Evolutionary conservation across 495 filamentous ascomycete genomes (phyloP), one percentile per base, ranked within the genome.

Genomic region (Acidomyces sp.): DNA sequence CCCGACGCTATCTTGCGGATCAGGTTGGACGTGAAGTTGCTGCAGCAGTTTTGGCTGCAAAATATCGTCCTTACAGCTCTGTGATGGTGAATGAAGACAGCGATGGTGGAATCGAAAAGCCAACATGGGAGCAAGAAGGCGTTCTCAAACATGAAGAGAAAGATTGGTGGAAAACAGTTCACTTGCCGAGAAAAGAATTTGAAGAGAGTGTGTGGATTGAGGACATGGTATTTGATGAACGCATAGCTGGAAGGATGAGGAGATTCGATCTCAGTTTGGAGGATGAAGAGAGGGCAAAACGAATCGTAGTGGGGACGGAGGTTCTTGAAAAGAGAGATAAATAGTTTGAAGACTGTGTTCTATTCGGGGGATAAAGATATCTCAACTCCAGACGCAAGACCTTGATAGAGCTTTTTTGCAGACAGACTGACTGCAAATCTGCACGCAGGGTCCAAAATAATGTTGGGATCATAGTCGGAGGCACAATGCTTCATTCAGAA

Each of bases 21-120:
- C 66, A 74, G 4, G 77, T 93, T 39, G 92, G 90, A 30, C 80
- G 83, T n/a, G 74, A 93, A 34, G 82, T 86, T 23, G 92, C 88
- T 0, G 80, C 82, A 25, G 71, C 82, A 16, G 86, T 88, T 21
- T 67, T 96, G 4, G 80, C 75, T 4, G 56, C 69, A 47, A 61
- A 71, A 60, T 29, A 47, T 23, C 61, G 73, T 55, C 56, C 71
- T 49, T 72, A 62, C 48, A 39, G 60, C 13, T 46, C 44, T 34
- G 45, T 35, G 12, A 24, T 35, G 11, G 3, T 38, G 45, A n/a
- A 37, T 21, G 32, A 52, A 27, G 50, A 41, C 6, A 40, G 54
- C 50, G 48, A 16, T 15, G 11, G 6, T 3, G 19, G 29, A 11
- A 49, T 39, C 18, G 49, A 6, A 56, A 60, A 30, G 48, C 57